Evolutionary conservation across 225 moss, liverwort and hornwort genomes (phyloP), one percentile per base, ranked within the genome.

Genomic region (Sphagnum tenellum): DNA sequence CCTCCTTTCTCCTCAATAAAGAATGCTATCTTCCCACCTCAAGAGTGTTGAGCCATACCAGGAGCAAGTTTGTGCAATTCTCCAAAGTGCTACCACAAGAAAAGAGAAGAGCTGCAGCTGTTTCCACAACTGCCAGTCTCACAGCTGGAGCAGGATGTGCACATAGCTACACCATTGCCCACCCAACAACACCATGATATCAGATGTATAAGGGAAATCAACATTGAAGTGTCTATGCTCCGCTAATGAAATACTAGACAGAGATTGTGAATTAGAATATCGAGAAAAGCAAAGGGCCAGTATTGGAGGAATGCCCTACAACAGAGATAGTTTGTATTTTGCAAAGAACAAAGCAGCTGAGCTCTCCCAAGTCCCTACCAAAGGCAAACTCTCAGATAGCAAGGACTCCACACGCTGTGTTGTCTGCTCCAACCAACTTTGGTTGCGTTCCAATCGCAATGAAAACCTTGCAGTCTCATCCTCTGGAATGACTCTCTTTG

Each of bases 71-170:
- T 55, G 81, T 84, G 70, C 85, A 86, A 54, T 60, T 64, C 74
- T 78, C 82, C 60, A 98, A 77, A 49, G 88, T 86, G n/a, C 70
- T 76, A 61, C 78, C 73, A 76, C 93, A 98, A 47, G 83, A 66
- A 47, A 74, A 79, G 55, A 93, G 90, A 67, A 98, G 82, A 68
- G 86, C 85, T 53, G 89, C 81, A 62, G 86, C 75, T 62, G 87
- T 81, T 69, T 98, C 90, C 70, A 77, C 83, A 59, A 90, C 90
- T 60, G 98, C 90, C 55, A 98, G 68, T 73, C 98, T 90, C 69
- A 98, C 87, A 61, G 82, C 75, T 56, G 90, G 78, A 69, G 90
- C 86, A 66, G 83, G 89, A 82, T 98, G 98, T 12, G 83, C 85
- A 69, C 98, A 96, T 44, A 92, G 77, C 96, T 96, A 66, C 70